Evolutionary conservation across 805 yeast species (phyloP).

Genomic region (Spathaspora passalidarum): DNA sequence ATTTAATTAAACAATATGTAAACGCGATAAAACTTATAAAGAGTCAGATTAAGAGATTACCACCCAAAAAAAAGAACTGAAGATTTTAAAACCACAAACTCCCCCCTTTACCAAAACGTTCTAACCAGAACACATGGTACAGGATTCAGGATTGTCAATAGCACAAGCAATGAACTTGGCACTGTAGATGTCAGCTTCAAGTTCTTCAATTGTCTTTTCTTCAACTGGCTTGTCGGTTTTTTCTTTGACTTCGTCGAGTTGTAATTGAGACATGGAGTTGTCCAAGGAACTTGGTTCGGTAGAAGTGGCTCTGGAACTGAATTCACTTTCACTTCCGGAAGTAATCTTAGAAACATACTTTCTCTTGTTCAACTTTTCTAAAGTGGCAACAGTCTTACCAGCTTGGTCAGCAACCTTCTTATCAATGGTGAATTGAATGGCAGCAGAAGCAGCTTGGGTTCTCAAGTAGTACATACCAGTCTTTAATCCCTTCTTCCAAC

Average conservation of each 20-base stretch:
- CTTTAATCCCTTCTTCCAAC: slow-evolving; percentile 97
- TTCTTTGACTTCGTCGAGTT: slow-evolving; percentile 20
- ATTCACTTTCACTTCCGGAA: slow-evolving; percentile 18
- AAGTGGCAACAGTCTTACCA: slow-evolving; percentile 34
- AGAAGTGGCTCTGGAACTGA: slow-evolving; percentile 24
- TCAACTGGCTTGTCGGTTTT: slow-evolving; percentile 12
- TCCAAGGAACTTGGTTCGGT: slow-evolving; percentile 44
- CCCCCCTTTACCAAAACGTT: background rate
- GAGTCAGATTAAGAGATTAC: no score
- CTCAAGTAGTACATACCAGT: slow-evolving; percentile 98
- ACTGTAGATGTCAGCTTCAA: slow-evolving; percentile 81
- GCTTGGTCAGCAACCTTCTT: slow-evolving; percentile 39
- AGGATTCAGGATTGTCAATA: slow-evolving; percentile 93
- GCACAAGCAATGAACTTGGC: slow-evolving; percentile 96
- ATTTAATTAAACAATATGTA: no score
- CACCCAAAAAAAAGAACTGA: slow-evolving; percentile 2
- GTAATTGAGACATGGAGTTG: slow-evolving; percentile 45
- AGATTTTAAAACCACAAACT: background rate
- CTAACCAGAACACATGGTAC: slow-evolving; percentile 98
- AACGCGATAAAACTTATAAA: no score
- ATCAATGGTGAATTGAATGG: slow-evolving; percentile 78
- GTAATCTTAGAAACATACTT: slow-evolving; percentile 25
- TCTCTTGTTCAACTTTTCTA: slow-evolving; percentile 37
- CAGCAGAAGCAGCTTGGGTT: slow-evolving; percentile 96
- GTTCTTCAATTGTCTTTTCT: slow-evolving; percentile 17